Base-by-base conservation (phyloP, 1,284 basidiomycete genomes). In the Apiotrichum veenhuisii region DNA sequence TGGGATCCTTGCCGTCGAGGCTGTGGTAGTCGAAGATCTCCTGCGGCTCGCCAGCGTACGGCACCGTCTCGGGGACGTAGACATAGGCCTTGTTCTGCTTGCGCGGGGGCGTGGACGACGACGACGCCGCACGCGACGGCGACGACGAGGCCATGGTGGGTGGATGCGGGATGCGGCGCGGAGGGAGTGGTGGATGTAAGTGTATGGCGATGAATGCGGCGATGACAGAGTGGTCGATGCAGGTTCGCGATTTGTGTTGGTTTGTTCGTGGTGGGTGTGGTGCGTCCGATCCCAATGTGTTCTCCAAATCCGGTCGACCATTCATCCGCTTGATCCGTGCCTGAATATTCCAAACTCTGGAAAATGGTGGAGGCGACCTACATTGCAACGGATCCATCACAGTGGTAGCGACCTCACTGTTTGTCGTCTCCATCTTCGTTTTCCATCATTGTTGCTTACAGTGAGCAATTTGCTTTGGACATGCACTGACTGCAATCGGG, bases 11-110 rank as follows among this genome's bases (percentile, higher is more conserved):
- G 5, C 61, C 58, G 14, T 62, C 64, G 5, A 74, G 59, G 1
- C 67, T 68, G 49, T 64, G 62, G 50, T 73, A 72, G 57, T 71
- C 57, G 57, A 64, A 73, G 1, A 58, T 40, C 5, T 59, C 55
- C 34, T 72, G 71, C 17, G 68, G 68, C 45, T 65, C 59, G 23
- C 59, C 44, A 8, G 61, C 49, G 37, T 46, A 58, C 14, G 37
- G 49, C 14, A 57, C 17, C 3, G 56, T 54, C n/a, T 75, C 73
- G 11, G 62, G 59, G n/a, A 74, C 60, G 51, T 70, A 50, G 43
- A 73, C 48, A 49, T 64, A 55, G 45, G 69, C 69, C 36, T n/a
- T n/a, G n/a, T n/a, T n/a, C n/a, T n/a, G n/a, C n/a, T 45, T 41
- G 17, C 59, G 58, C 23, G 55, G 34, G 15, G 52, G 43, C 18